These are phyloP conservation scores for Penicillium robsamsonii DNA, from an alignment of 495 filamentous ascomycete genomes.

Conservation along the genomic window DNA sequence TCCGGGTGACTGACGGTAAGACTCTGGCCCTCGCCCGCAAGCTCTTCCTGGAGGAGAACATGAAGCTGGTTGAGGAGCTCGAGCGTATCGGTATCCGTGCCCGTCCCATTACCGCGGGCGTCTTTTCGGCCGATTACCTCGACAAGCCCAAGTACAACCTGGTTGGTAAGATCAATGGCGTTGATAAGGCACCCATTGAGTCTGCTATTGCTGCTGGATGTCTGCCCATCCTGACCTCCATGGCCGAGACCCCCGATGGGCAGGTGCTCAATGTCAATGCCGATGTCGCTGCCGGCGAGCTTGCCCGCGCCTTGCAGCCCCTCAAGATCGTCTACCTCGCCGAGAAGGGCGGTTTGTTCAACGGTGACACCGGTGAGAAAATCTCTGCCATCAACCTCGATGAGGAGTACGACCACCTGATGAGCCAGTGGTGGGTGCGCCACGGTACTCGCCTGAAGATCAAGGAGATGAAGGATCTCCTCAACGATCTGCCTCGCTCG, in stretches of 20 bases:
- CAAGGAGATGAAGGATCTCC: conserved; percentile 94
- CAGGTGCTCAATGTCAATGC: conserved; percentile 98
- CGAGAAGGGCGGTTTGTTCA: conserved; percentile 95
- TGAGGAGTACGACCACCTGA: conserved; percentile 92
- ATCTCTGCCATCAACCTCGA: conserved; percentile 98
- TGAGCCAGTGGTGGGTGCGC: conserved; percentile 94
- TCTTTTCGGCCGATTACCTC: conserved; percentile 92
- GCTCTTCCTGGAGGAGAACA: conserved; percentile 92
- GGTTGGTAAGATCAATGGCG: conserved; percentile 92
- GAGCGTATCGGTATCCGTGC: conserved; percentile 90
- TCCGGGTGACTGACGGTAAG: conserved; percentile 93
- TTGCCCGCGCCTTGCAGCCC: conserved; percentile 85
- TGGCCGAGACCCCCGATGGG: conserved; percentile 91
- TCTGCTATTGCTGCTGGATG: conserved; percentile 89
- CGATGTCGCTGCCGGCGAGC: conserved; percentile 91
- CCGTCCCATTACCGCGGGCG: conserved; percentile 86
- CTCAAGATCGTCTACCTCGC: conserved; percentile 98
- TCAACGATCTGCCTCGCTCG: conserved; percentile 80
- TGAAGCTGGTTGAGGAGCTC: conserved; percentile 89
- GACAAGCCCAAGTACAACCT: conserved; percentile 92
- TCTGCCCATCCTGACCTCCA: conserved; percentile 91
- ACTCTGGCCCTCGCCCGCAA: conserved; percentile 86
- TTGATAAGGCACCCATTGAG: conserved; percentile 89
- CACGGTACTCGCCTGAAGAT: conserved; percentile 97
- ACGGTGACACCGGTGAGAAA: conserved; percentile 89